phyloP scores from a whole-genome alignment of 768 basidiomycete species.

The Tricholoma matsutake region DNA sequence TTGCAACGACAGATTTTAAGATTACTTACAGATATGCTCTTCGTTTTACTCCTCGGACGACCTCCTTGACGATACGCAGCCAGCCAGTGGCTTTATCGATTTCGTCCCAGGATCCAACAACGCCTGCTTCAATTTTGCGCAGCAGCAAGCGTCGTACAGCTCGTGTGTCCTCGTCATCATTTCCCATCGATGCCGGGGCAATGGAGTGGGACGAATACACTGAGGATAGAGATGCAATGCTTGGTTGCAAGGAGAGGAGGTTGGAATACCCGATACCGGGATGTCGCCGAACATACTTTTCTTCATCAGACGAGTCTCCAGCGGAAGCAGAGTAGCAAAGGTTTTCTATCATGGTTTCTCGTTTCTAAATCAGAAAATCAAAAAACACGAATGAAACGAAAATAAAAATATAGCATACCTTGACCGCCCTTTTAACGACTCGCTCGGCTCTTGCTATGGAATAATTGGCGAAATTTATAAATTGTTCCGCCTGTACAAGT shows the following conservation, averaged over 20 bases:
- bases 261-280: conserved; percentile 26
- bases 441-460: conserved; percentile 58
- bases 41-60: conserved; percentile 53
- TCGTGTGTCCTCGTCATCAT: conserved; percentile 63
- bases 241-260: conserved; percentile 35
- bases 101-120: conserved; percentile 58
- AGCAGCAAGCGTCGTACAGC: conserved; percentile 60
- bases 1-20: conserved; percentile 23
- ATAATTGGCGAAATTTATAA: conserved; percentile 50
- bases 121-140: conserved; percentile 59
- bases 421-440: conserved; percentile 51
- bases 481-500: conserved; percentile 48
- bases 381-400: background rate
- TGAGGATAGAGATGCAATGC: conserved; percentile 41
- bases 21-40: conserved; percentile 31
- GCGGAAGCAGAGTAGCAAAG: conserved; percentile 32
- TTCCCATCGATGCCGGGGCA: conserved; percentile 46
- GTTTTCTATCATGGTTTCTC: conserved; percentile 42
- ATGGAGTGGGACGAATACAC: conserved; percentile 43
- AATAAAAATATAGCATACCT: conserved; percentile 34
- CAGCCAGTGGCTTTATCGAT: conserved; percentile 57
- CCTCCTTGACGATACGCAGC: conserved; percentile 64
- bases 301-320: conserved; percentile 11
- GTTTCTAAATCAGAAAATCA: conserved; percentile 38
- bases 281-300: conserved; percentile 17